These are phyloP conservation scores for Posidonia oceanica DNA, from an alignment of 116 monocot species.

Conservation along the genomic window DNA sequence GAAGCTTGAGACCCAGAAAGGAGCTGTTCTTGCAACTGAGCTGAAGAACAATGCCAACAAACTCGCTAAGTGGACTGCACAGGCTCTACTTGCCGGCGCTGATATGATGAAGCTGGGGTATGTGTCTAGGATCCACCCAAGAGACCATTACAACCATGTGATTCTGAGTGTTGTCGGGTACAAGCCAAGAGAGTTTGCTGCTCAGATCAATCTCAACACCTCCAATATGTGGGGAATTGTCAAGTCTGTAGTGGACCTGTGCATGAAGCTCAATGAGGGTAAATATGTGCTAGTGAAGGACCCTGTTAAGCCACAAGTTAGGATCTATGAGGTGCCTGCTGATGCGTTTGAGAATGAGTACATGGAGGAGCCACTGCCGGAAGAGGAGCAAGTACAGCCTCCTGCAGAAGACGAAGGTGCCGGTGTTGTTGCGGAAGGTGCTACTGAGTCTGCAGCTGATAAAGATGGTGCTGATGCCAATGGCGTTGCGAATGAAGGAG, in stretches of 20 bases:
- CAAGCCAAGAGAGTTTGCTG: constrained; percentile 90
- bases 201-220: constrained; percentile 90
- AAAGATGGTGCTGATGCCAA: not conserved
- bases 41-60: constrained; percentile 98
- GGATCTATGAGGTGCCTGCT: constrained; percentile 87
- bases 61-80: constrained; percentile 92
- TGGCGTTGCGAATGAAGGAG: not conserved
- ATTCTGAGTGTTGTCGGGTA: constrained; percentile 84
- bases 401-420: constrained; percentile 41
- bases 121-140: constrained; percentile 74
- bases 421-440: constrained; percentile 26
- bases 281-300: constrained; percentile 98
- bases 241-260: constrained; percentile 85
- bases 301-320: constrained; percentile 84
- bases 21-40: constrained; percentile 94
- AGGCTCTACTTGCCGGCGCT: constrained; percentile 76
- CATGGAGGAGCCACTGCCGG: constrained; percentile 93
- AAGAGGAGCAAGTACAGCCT: constrained; percentile 92
- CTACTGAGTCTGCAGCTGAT: not conserved
- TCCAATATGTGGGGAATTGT: constrained; percentile 97
- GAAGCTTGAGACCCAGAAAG: constrained; percentile 94
- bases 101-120: constrained; percentile 97
- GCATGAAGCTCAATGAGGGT: constrained; percentile 89
- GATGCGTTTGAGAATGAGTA: constrained; percentile 99
- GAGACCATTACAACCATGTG: constrained; percentile 82